phyloP scores from a whole-genome alignment of 148 eudicot species.

The Cornus kousa region DNA sequence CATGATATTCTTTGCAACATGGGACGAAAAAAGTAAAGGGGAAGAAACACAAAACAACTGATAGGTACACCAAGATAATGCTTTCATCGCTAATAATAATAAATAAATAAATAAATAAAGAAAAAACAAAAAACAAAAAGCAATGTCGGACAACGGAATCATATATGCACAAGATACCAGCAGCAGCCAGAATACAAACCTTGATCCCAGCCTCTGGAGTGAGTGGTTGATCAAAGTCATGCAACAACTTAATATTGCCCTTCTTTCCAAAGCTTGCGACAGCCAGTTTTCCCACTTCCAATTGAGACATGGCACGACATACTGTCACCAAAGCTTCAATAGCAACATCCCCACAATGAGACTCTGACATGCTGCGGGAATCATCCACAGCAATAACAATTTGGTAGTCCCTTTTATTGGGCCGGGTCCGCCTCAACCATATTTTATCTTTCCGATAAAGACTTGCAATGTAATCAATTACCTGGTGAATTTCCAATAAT shows the following conservation, averaged over 20 bases:
- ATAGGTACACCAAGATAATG: background rate
- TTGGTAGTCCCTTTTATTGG: slow-evolving; percentile 94
- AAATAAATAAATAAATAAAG: too few species aligned
- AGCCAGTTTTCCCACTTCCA: slow-evolving; percentile 92
- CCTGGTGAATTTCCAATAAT: slow-evolving; percentile 37
- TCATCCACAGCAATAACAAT: slow-evolving; percentile 93
- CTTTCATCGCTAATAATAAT: background rate
- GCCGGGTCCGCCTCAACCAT: slow-evolving; percentile 93
- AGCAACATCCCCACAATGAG: slow-evolving; percentile 83
- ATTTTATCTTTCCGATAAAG: slow-evolving; percentile 94
- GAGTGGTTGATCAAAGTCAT: slow-evolving; percentile 84
- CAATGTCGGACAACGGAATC: background rate
- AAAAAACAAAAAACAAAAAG: background rate
- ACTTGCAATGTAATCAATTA: slow-evolving; percentile 89
- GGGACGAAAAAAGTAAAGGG: background rate
- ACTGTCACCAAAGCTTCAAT: slow-evolving; percentile 95
- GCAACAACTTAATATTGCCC: slow-evolving; percentile 77
- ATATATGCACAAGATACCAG: background rate
- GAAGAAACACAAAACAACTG: background rate
- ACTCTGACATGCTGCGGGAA: slow-evolving; percentile 95
- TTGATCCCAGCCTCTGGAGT: slow-evolving; percentile 84
- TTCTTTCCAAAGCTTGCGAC: slow-evolving; percentile 90
- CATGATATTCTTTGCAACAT: too few species aligned
- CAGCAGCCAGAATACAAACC: slow-evolving; percentile 40
- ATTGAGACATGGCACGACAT: slow-evolving; percentile 93